Percentiles rank a stretch among this genome's conserved stretches.
Conservation (phyloP, 257 asterid species). For the Nicotiana knightiana region DNA sequence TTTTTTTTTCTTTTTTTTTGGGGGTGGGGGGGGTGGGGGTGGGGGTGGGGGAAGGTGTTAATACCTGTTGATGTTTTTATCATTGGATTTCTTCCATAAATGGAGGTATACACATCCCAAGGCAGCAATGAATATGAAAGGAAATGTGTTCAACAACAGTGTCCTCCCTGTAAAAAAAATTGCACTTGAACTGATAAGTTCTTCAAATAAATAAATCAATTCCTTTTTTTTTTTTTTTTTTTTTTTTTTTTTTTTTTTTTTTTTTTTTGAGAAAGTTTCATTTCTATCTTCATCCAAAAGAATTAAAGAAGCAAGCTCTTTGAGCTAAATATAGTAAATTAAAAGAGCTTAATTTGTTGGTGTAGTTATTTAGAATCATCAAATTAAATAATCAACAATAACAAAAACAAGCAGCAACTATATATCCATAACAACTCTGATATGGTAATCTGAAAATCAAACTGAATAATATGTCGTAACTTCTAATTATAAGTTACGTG, state of each 20-base stretch:
- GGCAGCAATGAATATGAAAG: constrained; percentile 56
- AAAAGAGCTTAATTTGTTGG: too few species aligned
- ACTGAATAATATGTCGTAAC: neutral
- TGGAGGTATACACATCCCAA: constrained; percentile 75
- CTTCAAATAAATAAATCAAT: neutral
- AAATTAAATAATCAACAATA: neutral
- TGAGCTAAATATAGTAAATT: neutral
- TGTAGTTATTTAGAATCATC: neutral
- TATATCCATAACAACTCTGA: neutral
- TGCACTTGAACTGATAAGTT: neutral
- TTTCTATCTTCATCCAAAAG: neutral
- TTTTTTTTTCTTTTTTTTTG: neutral
- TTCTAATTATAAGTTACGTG: too few species aligned
- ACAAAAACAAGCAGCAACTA: neutral
- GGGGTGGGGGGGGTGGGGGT: neutral
- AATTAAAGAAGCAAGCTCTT: neutral
- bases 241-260: neutral
- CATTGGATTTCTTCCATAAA: constrained; percentile 31
- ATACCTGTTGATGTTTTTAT: constrained; percentile 31
- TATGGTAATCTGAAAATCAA: too few species aligned
- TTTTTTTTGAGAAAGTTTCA: neutral
- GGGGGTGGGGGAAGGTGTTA: neutral
- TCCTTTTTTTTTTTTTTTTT: neutral
- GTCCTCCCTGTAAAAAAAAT: constrained; percentile 42
- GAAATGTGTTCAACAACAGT: constrained; percentile 42